Conservation (phyloP, 345 rosid species). For the Hevea brasiliensis region DNA sequence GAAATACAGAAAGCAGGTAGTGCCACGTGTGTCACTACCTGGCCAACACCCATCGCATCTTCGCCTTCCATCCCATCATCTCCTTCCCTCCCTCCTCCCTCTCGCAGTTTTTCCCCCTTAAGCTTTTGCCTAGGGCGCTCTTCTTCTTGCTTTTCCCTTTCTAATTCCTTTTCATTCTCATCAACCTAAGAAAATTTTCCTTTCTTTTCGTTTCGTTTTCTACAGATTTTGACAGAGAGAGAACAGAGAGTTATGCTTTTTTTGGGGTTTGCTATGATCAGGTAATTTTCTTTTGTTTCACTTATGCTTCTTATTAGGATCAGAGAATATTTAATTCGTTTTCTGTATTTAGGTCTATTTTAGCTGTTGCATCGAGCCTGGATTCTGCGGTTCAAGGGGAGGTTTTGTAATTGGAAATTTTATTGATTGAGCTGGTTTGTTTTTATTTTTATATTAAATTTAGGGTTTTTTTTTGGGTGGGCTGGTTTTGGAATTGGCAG, state of each 20-base stretch:
- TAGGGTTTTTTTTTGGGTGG: background rate
- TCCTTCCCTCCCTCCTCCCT: constrained; percentile 8
- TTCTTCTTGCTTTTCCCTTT: background rate
- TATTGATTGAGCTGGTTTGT: background rate
- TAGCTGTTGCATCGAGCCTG: background rate
- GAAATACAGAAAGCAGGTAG: constrained; percentile 24
- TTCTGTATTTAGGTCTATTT: background rate
- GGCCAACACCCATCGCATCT: constrained; percentile 60
- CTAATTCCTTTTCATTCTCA: background rate
- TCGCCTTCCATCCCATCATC: constrained; percentile 30
- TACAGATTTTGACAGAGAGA: background rate
- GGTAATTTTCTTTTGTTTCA: background rate
- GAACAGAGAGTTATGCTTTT: background rate
- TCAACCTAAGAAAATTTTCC: background rate
- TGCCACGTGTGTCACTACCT: constrained; percentile 77
- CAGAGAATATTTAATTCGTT: background rate
- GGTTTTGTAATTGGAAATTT: background rate
- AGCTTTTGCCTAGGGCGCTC: background rate
- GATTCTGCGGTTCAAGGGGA: background rate
- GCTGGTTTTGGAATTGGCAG: background rate
- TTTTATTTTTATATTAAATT: background rate
- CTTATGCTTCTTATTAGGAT: background rate
- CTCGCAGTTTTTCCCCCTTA: background rate
- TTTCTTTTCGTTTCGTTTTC: background rate
- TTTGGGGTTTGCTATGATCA: constrained; percentile 1